A percentile compares a stretch with the other conserved stretches of the same genome.
Conservation (phyloP, 192 early-diverging fungal genomes). For the Linnemannia hyalina region DNA sequence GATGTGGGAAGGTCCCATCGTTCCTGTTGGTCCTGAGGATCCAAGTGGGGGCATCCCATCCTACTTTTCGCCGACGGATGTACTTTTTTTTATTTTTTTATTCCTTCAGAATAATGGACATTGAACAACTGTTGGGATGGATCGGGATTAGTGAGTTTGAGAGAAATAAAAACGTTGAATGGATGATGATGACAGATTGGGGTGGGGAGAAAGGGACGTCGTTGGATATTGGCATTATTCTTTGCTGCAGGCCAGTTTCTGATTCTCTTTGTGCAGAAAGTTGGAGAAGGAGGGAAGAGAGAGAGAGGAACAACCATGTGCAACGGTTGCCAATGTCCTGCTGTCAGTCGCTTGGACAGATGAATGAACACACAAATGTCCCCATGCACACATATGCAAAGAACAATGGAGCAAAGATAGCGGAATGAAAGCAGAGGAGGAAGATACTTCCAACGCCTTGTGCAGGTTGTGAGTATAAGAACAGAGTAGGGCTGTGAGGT, state of each 20-base stretch:
- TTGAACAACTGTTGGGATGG: not conserved
- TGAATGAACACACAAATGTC: not conserved
- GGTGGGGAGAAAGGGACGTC: not conserved
- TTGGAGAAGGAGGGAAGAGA: not conserved
- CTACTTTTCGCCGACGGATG: not conserved
- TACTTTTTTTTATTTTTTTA: not conserved
- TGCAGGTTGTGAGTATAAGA: not conserved
- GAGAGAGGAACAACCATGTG: not conserved
- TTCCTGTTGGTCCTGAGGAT: slow-evolving; percentile 8
- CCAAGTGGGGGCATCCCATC: not conserved
- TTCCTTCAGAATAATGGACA: not conserved
- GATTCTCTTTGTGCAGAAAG: not conserved
- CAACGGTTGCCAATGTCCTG: not conserved
- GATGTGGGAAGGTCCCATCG: too few species aligned
- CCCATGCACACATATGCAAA: too few species aligned
- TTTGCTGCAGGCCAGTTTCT: slow-evolving; percentile 22
- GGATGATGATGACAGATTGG: not conserved
- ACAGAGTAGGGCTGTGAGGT: not conserved
- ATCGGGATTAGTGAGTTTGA: not conserved
- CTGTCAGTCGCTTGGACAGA: not conserved
- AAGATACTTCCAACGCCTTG: too few species aligned
- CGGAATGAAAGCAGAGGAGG: too few species aligned
- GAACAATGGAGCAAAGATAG: too few species aligned
- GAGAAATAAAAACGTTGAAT: not conserved
- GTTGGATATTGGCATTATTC: not conserved